Percentiles rank a stretch among this genome's conserved stretches.
Evolutionary conservation across 2,329 filamentous ascomycete species (phyloP).

Genomic region (Leptosphaerulina australis): DNA sequence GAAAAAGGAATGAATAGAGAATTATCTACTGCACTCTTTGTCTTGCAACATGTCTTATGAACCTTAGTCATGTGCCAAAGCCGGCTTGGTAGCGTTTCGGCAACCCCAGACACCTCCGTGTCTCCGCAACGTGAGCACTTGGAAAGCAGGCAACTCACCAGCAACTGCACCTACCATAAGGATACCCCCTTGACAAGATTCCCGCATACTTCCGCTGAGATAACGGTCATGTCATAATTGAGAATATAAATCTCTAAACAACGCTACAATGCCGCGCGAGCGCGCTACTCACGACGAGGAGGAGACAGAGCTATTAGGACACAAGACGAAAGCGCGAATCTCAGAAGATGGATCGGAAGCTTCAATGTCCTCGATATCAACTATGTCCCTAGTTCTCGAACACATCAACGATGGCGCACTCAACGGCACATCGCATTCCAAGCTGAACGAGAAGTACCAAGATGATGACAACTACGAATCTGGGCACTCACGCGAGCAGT

Average conservation of each 20-base stretch:
- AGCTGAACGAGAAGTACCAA: conserved; percentile 45
- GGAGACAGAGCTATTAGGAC: conserved; percentile 54
- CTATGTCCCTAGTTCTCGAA: conserved; percentile 81
- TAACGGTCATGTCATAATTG: conserved; percentile 25
- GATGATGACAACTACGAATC: conserved; percentile 49
- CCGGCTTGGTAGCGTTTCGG: conserved; percentile 40
- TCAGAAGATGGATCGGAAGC: conserved; percentile 51
- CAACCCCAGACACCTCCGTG: conserved; percentile 36
- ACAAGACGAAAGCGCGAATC: conserved; percentile 37
- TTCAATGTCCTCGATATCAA: conserved; percentile 78
- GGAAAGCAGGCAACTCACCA: background rate
- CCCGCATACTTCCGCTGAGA: background rate
- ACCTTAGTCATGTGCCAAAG: conserved; percentile 28
- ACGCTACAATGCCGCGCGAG: conserved; percentile 42
- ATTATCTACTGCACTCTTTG: conserved; percentile 29
- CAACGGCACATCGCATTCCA: conserved; percentile 38
- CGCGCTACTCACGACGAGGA: conserved; percentile 49
- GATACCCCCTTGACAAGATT: background rate
- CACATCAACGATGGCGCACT: conserved; percentile 66
- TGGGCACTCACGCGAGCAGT: conserved; percentile 56
- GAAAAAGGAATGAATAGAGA: conserved; percentile 37
- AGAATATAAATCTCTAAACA: background rate
- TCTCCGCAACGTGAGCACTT: conserved; percentile 32
- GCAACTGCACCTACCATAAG: background rate
- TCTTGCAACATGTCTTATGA: conserved; percentile 22